These are phyloP conservation scores for Aspergillus transmontanensis DNA, from an alignment of 2,329 filamentous ascomycete species.

Conservation along the genomic window DNA sequence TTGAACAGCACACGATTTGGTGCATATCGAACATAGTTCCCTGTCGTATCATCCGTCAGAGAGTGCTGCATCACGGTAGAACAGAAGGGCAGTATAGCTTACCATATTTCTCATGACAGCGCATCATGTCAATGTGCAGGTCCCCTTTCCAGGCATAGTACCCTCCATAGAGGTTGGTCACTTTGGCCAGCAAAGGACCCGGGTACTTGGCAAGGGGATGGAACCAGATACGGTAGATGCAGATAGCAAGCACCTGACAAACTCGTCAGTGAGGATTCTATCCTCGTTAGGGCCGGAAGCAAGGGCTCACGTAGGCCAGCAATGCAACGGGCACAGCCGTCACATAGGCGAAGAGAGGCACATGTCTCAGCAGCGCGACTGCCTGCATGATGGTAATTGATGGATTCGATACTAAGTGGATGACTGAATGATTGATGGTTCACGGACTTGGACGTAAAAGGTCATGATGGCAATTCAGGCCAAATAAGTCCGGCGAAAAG, in stretches of 20 bases:
- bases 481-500: neutral
- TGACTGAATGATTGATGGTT: neutral
- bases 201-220: constrained; percentile 68
- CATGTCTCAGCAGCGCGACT: neutral
- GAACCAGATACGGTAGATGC: constrained; percentile 3
- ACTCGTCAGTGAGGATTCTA: neutral
- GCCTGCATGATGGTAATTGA: neutral
- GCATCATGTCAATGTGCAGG: constrained; percentile 30
- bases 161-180: constrained; percentile 53
- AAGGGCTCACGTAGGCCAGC: neutral
- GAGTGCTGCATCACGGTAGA: no score
- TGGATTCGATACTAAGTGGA: neutral
- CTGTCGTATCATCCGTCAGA: constrained; percentile 3
- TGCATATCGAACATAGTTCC: constrained; percentile 28
- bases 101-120: constrained; percentile 36
- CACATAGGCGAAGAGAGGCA: neutral
- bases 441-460: neutral
- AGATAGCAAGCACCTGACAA: neutral
- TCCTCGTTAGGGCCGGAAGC: neutral
- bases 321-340: neutral
- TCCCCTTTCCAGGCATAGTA: constrained; percentile 29
- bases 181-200: constrained; percentile 64
- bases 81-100: neutral
- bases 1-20: constrained; percentile 27
- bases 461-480: neutral